Evolutionary conservation across 345 rosid species (phyloP).

Genomic region (Aquilaria yunnanensis): DNA sequence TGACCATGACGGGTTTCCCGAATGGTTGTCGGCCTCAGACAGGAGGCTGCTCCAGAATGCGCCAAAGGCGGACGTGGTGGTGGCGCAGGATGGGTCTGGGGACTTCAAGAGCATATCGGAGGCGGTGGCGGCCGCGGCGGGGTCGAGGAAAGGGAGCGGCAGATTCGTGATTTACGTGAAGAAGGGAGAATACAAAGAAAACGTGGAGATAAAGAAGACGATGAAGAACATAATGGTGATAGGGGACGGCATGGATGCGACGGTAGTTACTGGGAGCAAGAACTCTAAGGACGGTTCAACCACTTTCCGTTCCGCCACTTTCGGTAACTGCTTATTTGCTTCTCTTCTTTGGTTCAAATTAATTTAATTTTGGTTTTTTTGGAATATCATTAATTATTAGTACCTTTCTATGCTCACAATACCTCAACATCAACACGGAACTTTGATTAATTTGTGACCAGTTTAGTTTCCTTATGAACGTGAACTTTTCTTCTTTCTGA

Average conservation of each 20-base stretch:
- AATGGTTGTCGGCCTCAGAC: constrained; percentile 56
- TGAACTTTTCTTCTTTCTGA: no score
- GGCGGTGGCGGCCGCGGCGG: constrained; percentile 38
- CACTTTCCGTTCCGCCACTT: constrained; percentile 78
- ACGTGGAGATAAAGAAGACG: constrained; percentile 50
- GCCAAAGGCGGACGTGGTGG: constrained; percentile 50
- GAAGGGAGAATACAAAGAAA: constrained; percentile 64
- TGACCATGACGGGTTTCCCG: constrained; percentile 36
- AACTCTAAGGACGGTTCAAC: constrained; percentile 52
- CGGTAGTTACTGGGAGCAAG: constrained; percentile 49
- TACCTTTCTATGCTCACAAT: not conserved
- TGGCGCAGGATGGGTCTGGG: constrained; percentile 87
- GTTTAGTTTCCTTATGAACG: no score
- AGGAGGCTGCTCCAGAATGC: constrained; percentile 47
- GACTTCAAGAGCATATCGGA: constrained; percentile 49
- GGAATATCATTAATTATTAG: not conserved
- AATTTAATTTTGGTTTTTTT: not conserved
- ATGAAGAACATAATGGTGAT: constrained; percentile 59
- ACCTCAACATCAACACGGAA: not conserved
- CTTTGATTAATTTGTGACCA: not conserved
- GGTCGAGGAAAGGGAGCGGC: constrained; percentile 15
- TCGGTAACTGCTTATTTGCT: constrained; percentile 44
- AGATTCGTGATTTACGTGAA: constrained; percentile 72
- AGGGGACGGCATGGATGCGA: constrained; percentile 81
- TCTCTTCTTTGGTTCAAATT: not conserved